phyloP scores from a whole-genome alignment of 306 rosid species.

The Luffa aegyptiaca region DNA sequence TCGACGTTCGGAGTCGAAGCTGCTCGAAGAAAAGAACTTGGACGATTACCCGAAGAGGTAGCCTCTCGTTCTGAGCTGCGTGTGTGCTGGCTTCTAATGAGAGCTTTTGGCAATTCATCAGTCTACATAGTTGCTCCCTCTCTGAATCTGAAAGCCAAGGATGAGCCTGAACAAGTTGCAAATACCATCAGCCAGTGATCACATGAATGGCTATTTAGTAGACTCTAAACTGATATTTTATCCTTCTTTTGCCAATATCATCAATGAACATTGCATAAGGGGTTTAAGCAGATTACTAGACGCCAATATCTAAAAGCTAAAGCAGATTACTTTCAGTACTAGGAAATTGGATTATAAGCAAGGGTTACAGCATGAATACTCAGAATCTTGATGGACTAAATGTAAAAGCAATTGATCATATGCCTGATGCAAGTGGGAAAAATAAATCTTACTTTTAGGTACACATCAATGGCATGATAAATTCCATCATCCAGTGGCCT shows the following conservation, averaged over 20 bases:
- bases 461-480: slow-evolving; percentile 79
- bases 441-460: slow-evolving; percentile 54
- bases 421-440: neutral
- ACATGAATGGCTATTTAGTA: too few species aligned
- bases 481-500: slow-evolving; percentile 69
- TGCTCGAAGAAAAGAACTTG: slow-evolving; percentile 82
- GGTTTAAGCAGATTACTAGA: neutral
- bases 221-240: neutral
- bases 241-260: neutral
- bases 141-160: slow-evolving; percentile 78
- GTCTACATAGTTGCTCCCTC: slow-evolving; percentile 75
- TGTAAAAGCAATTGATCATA: neutral
- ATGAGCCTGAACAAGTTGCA: slow-evolving; percentile 47
- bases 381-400: neutral
- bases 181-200: neutral
- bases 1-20: slow-evolving; percentile 77
- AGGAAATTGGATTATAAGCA: neutral
- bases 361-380: neutral
- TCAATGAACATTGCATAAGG: neutral
- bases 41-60: slow-evolving; percentile 70
- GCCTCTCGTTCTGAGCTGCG: slow-evolving; percentile 79
- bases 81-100: slow-evolving; percentile 79
- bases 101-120: slow-evolving; percentile 76
- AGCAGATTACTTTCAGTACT: neutral
- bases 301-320: neutral